Evolutionary conservation across 2,329 filamentous ascomycete species (phyloP).

Genomic region (Aspergillus sp.): DNA sequence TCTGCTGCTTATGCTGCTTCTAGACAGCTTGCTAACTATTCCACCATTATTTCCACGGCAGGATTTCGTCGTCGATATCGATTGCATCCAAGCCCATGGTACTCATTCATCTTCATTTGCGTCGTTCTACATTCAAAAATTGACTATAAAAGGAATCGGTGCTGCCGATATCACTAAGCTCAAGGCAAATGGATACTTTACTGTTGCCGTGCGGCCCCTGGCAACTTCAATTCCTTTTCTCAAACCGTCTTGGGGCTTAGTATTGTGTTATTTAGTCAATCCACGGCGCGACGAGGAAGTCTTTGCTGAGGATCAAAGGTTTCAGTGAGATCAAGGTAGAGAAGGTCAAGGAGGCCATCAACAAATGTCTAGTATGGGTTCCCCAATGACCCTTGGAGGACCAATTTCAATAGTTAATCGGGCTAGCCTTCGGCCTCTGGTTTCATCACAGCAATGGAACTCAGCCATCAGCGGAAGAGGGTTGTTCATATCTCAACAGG

Average conservation of each 20-base stretch:
- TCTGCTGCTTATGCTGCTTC: background rate
- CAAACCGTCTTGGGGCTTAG: background rate
- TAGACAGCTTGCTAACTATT: background rate
- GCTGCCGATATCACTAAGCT: slow-evolving; percentile 66
- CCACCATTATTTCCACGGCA: slow-evolving; percentile 29
- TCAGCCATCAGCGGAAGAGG: slow-evolving; percentile 61
- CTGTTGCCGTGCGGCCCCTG: slow-evolving; percentile 53
- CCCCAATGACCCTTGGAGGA: background rate
- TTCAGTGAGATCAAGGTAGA: slow-evolving; percentile 71
- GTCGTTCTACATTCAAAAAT: background rate
- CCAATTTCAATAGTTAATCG: background rate
- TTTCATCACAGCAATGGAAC: slow-evolving; percentile 66
- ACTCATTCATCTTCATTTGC: slow-evolving; percentile 15
- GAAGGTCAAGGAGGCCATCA: slow-evolving; percentile 67
- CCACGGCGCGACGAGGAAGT: slow-evolving; percentile 59
- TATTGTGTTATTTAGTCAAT: slow-evolving; percentile 50
- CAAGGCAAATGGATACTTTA: slow-evolving; percentile 63
- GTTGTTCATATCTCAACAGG: slow-evolving; percentile 67
- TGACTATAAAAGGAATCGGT: slow-evolving; percentile 53
- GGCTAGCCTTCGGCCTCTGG: slow-evolving; percentile 57
- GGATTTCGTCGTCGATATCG: slow-evolving; percentile 64
- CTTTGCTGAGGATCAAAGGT: slow-evolving; percentile 65
- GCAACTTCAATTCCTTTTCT: background rate
- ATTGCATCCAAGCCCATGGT: slow-evolving; percentile 66
- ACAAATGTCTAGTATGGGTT: slow-evolving; percentile 56